Conservation (phyloP, 2,329 filamentous ascomycete genomes). For the Fusarium protoensiforme region DNA sequence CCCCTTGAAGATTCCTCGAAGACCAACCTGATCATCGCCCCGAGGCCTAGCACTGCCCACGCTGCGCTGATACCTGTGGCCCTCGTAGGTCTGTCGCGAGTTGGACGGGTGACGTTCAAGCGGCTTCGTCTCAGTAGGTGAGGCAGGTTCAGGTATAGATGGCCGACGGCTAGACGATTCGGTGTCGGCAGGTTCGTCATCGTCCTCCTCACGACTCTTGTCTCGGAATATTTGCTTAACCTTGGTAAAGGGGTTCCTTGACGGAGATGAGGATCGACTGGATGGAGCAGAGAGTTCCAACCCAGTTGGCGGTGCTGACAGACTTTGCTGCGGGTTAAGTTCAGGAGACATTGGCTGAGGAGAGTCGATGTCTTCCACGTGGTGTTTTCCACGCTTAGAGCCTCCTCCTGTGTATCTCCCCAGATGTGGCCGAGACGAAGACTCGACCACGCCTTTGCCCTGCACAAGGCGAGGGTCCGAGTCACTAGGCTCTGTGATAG, state of each 20-base stretch:
- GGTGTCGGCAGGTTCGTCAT: slow-evolving; percentile 47
- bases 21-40: slow-evolving; percentile 46
- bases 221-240: slow-evolving; percentile 68
- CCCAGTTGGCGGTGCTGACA: slow-evolving; percentile 68
- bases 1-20: slow-evolving; percentile 80
- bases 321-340: slow-evolving; percentile 58
- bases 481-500: slow-evolving; percentile 54
- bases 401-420: slow-evolving; percentile 62
- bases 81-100: slow-evolving; percentile 55
- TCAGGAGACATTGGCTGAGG: slow-evolving; percentile 65
- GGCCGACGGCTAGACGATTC: slow-evolving; percentile 46
- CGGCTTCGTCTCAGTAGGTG: slow-evolving; percentile 49
- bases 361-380: slow-evolving; percentile 57
- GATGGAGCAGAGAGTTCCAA: slow-evolving; percentile 71
- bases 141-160: slow-evolving; percentile 42
- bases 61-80: slow-evolving; percentile 60
- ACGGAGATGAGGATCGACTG: slow-evolving; percentile 73
- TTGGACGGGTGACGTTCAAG: slow-evolving; percentile 37
- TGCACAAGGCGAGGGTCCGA: slow-evolving; percentile 47
- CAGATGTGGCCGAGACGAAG: slow-evolving; percentile 40
- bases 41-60: slow-evolving; percentile 60
- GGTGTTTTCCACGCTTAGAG: slow-evolving; percentile 50
- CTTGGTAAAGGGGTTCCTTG: slow-evolving; percentile 67
- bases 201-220: slow-evolving; percentile 59
- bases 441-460: slow-evolving; percentile 34